Evolutionary conservation across 768 basidiomycete species (phyloP), one percentile per base, ranked within the genome.

Genomic region (Brasilioporus rufonigricans): DNA sequence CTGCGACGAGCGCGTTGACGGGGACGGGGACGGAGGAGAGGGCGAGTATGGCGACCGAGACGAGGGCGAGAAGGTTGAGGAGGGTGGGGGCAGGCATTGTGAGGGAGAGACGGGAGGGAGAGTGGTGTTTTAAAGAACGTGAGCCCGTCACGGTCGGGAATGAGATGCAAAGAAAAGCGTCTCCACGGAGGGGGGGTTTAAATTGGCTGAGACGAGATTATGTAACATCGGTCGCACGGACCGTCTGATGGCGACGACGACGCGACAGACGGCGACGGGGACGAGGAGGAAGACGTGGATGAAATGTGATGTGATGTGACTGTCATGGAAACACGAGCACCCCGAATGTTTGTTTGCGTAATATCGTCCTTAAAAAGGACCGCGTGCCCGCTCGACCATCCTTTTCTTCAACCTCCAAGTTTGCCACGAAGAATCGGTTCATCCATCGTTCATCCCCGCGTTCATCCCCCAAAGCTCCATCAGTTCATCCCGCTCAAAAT

Each of bases 341-440:
- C 26, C 19, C n/a, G 35, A 33, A 14, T 41, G 50, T 68, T 70
- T 70, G 56, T 67, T 65, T 70, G 56, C 54, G 59, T 68, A 67
- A 68, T 59, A 44, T 24, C 26, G 29, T 49, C 32, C 23, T 67
- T 68, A 75, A 76, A 76, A 75, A 39, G 71, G 64, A 66, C 64
- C 53, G 58, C 60, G 63, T 62, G 58, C 59, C 44, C 52, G 51
- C 55, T 49, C 16, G 50, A n/a, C 57, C 61, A 58, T 62, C 67
- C 12, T 60, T 73, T 78, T 83, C 80, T 79, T 76, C 77, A 85
- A 87, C 88, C 85, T 80, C 75, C 87, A 88, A n/a, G n/a, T n/a
- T n/a, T n/a, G n/a, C n/a, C n/a, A n/a, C n/a, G n/a, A 88, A 84
- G 80, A 84, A 86, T 84, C 85, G 87, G 87, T 90, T 89, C 87